Conservation (phyloP, 2,329 filamentous ascomycete species). For the Nannizzia gypsea region DNA sequence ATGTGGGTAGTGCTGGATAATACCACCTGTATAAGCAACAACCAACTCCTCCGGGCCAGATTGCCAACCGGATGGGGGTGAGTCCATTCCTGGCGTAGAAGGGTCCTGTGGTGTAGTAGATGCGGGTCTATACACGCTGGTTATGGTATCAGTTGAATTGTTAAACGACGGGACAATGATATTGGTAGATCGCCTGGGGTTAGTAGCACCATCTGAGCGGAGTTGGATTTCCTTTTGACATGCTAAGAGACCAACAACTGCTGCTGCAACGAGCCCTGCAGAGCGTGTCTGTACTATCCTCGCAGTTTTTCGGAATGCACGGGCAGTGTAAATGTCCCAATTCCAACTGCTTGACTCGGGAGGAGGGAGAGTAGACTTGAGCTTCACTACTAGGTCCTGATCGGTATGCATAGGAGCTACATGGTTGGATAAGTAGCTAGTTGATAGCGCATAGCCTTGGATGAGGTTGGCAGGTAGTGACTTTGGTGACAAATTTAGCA, state of each 20-base stretch:
- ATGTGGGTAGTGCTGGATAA: conserved; percentile 60
- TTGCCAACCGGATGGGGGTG: conserved; percentile 31
- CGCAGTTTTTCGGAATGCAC: conserved; percentile 53
- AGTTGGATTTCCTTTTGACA: conserved; percentile 54
- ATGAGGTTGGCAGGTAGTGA: conserved; percentile 45
- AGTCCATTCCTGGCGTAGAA: conserved; percentile 4
- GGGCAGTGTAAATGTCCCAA: conserved; percentile 53
- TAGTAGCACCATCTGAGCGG: conserved; percentile 29
- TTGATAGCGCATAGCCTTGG: conserved; percentile 53
- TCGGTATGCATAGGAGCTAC: conserved; percentile 44
- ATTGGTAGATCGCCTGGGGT: conserved; percentile 20
- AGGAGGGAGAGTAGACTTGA: conserved; percentile 43
- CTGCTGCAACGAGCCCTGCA: conserved; percentile 61
- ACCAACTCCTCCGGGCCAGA: conserved; percentile 50
- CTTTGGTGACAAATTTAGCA: conserved; percentile 29
- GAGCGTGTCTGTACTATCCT: conserved; percentile 60
- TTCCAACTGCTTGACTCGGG: conserved; percentile 39
- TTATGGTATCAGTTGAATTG: conserved; percentile 17
- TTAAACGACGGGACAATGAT: conserved; percentile 14
- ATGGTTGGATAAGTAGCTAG: conserved; percentile 60
- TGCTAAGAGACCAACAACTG: conserved; percentile 56
- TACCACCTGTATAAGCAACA: conserved; percentile 64
- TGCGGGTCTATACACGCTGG: conserved; percentile 8
- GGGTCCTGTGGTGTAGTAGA: neutral
- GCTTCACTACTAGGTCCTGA: conserved; percentile 36